Evolutionary conservation across 2,329 filamentous ascomycete genomes (phyloP), one percentile per base, ranked within the genome.

Genomic region (Microthyrium microscopicum): DNA sequence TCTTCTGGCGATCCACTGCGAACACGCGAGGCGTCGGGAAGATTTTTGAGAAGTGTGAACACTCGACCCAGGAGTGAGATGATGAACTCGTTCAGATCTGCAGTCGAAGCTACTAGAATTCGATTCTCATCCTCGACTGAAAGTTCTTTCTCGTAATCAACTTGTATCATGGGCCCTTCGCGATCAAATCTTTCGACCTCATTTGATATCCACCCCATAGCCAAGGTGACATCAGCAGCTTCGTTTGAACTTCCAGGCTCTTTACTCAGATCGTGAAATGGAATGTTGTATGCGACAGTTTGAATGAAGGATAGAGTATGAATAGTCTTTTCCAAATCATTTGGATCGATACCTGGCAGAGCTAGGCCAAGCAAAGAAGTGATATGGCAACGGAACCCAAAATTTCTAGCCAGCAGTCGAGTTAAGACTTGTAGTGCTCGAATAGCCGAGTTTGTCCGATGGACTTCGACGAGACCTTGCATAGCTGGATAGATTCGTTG

Each of bases 401-500:
- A 95, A 26, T 84, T 82, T 49, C 80, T 77, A 11, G 84, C 76
- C 70, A 98, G 91, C 46, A 85, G 73, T 50, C 84, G 82, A 41
- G 85, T 81, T 40, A 95, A 72, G 65, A 92, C 82, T 57, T 94
- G 85, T 39, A 98, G 62, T 26, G 87, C 81, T 47, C 87, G 79
- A 38, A 98, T 68, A 38, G 87, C 94, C 1, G 89, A 93, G 4
- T 85, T 87, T 2, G 89, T 98, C 34, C 89, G 73, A 58, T 98
- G 89, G 3, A 98, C 89, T 55, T 98, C 89, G 4, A 98, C 89
- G 33, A 98, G 62, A 1, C 91, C 91, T 54, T 98, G 89, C 55
- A 98, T 73, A 43, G 87, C 91, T 8, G 89, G 89, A 49, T 98
- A 98, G 48, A 98, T 95, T 40, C 89, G 72, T 54, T 98, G 89